Conservation (phyloP, 352 stramenopile species). For the Pythium coloratum region DNA sequence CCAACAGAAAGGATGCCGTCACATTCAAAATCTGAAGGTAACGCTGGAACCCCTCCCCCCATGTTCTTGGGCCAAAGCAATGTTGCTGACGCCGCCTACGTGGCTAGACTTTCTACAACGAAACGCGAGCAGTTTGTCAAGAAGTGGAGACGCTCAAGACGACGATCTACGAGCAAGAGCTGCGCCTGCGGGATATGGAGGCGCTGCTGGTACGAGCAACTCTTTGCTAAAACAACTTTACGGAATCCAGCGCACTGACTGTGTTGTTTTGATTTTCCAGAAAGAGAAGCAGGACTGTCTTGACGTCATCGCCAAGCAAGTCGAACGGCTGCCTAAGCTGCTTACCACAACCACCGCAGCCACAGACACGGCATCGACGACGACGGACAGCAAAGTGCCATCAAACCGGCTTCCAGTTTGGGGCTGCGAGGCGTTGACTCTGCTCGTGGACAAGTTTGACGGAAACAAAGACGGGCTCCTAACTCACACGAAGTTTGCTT, state of each 20-base stretch:
- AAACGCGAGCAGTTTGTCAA: slow-evolving; percentile 49
- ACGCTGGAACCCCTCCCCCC: too few relatives aligned
- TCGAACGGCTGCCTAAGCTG: slow-evolving; percentile 32
- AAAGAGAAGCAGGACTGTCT: slow-evolving; percentile 58
- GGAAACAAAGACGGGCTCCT: slow-evolving; percentile 10
- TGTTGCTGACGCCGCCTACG: neutral
- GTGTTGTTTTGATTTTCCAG: slow-evolving; percentile 19
- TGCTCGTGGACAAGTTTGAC: slow-evolving; percentile 40
- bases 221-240: too few relatives aligned
- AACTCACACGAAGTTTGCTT: slow-evolving; percentile 31
- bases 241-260: too few relatives aligned
- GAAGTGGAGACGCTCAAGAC: slow-evolving; percentile 58
- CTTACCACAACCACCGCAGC: slow-evolving; percentile 5
- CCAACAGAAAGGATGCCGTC: slow-evolving; percentile 64
- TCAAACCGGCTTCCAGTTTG: slow-evolving; percentile 27
- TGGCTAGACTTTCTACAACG: slow-evolving; percentile 52
- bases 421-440: slow-evolving; percentile 27
- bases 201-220: slow-evolving; percentile 38
- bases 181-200: slow-evolving; percentile 47
- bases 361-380: too few relatives aligned
- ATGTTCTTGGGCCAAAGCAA: too few relatives aligned
- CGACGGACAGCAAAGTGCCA: neutral
- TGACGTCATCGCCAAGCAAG: slow-evolving; percentile 38
- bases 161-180: slow-evolving; percentile 65
- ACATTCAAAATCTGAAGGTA: slow-evolving; percentile 74